phyloP scores from a whole-genome alignment of 106 monocot genomes.

The Hemerocallis citrina region DNA sequence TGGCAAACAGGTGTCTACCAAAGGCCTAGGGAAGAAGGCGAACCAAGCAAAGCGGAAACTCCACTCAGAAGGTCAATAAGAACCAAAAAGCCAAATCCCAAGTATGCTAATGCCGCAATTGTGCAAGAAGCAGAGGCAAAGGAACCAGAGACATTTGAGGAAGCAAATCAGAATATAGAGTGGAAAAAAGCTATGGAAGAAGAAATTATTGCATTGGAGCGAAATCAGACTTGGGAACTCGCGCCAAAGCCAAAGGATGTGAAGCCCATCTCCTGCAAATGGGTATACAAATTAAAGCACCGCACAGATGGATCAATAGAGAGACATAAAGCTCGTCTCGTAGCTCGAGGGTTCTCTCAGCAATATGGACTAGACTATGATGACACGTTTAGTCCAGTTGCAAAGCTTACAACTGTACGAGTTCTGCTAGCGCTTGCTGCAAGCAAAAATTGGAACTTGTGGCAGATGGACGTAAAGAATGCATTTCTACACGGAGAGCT shows the following conservation, averaged over 20 bases:
- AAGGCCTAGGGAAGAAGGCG: background rate
- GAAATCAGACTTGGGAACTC: conserved; percentile 22
- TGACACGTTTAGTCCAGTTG: conserved; percentile 23
- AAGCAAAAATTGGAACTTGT: conserved; percentile 10
- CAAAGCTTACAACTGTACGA: conserved; percentile 10
- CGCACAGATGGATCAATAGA: conserved; percentile 9
- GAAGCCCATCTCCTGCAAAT: conserved; percentile 17
- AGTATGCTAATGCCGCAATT: conserved; percentile 9
- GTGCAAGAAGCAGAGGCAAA: background rate
- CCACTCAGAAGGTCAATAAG: conserved; percentile 1
- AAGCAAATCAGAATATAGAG: background rate
- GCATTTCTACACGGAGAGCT: conserved; percentile 13
- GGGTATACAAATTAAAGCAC: conserved; percentile 19
- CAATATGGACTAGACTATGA: conserved; percentile 14
- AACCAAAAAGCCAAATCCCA: conserved; percentile 11
- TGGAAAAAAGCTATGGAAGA: conserved; percentile 19
- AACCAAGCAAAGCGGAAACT: background rate
- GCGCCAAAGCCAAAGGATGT: conserved; percentile 12
- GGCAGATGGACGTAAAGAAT: conserved; percentile 30
- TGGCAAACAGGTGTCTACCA: conserved; percentile 5
- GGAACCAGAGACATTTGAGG: conserved; percentile 5
- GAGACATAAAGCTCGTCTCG: conserved; percentile 15
- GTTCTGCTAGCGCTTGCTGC: conserved; percentile 12
- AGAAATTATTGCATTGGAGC: conserved; percentile 9
- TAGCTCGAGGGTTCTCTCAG: conserved; percentile 16